Percentiles rank a stretch among this genome's conserved stretches.
These are phyloP conservation scores for Sesbania bispinosa DNA, from an alignment of 306 rosid genomes.

Conservation along the genomic window DNA sequence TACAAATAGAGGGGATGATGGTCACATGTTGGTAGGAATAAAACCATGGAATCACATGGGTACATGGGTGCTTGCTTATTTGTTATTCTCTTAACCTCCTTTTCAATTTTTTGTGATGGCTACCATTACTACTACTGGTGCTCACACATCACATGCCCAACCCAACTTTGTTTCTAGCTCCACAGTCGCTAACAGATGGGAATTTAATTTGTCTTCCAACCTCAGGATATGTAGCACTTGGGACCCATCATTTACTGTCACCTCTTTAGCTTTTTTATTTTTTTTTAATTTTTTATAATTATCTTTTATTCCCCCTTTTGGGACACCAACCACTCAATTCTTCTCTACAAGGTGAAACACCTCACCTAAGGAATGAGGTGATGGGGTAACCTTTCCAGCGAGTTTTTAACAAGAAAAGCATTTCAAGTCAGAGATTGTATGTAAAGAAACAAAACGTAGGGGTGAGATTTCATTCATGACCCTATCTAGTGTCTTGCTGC, in stretches of 20 bases:
- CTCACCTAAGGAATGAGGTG: constrained; percentile 12
- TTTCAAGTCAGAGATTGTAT: constrained; percentile 21
- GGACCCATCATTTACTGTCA: constrained; percentile 43
- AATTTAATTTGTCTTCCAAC: constrained; percentile 39
- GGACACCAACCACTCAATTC: constrained; percentile 32
- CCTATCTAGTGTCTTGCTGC: constrained; percentile 19
- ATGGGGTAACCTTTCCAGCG: constrained; percentile 27
- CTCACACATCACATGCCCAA: constrained; percentile 51
- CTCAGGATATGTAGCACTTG: constrained; percentile 18
- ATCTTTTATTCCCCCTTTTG: constrained; percentile 15
- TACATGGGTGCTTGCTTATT: constrained; percentile 27
- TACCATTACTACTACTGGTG: constrained; percentile 16
- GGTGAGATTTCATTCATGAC: constrained; percentile 25
- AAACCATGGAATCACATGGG: constrained; percentile 62
- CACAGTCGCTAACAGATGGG: constrained; percentile 18
- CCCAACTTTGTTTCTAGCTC: constrained; percentile 42
- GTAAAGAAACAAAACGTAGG: not conserved
- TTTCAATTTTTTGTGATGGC: constrained; percentile 37
- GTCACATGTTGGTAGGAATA: constrained; percentile 68
- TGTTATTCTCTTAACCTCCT: constrained; percentile 19
- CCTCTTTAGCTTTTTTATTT: constrained; percentile 15
- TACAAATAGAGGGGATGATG: constrained; percentile 23
- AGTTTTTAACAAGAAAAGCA: constrained; percentile 15
- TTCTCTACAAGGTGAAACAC: constrained; percentile 25
- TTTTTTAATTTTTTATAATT: not conserved